Base-by-base conservation (phyloP, 345 rosid genomes). In the Ailanthus altissimus region DNA sequence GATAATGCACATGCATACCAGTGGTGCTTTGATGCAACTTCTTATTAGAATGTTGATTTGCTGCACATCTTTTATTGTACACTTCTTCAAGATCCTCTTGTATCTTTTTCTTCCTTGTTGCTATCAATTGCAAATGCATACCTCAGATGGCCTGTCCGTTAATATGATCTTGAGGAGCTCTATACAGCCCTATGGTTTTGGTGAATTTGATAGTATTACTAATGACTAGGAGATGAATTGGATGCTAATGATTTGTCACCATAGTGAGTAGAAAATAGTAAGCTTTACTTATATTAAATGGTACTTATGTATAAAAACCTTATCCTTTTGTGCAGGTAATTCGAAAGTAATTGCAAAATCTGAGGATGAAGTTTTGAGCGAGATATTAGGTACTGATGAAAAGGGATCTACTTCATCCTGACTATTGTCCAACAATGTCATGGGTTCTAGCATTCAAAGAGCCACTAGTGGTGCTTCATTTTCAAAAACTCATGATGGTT, bases 351-450 rank as follows among this genome's bases (percentile, higher is more conserved):
- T 67, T 0, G 5, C 75, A 49, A 90, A 83, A 79, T 47, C 79
- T 70, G 96, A 93, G 80, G 93, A 95, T 79, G 97, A 88, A 73
- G 77, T 88, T 82, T 80, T 93, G 72, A 86, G 81, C 67, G 85
- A 90, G 89, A 85, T 94, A 88, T 82, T 93, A n/a, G 89, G 89
- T 4, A 80, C 84, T 81, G 93, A 89, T 77, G 85, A 74, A 72
- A 87, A 79, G 80, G 91, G 81, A 72, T 82, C 91, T 46, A 84
- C 87, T 77, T 90, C 91, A 53, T 84, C 87, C 0, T 81, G 81
- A 46, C 82, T 73, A 65, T 77, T 74, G 6, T 76, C 85, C 21
- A 82, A 62, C 60, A 63, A 72, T 13, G 84, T 84, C 15, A 47
- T 50, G 79, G 36, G 54, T 81, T 75, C 84, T 12, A 72, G 79